These are phyloP conservation scores for Achaetomiella virescens DNA, from an alignment of 495 filamentous ascomycete genomes.

Conservation along the genomic window DNA sequence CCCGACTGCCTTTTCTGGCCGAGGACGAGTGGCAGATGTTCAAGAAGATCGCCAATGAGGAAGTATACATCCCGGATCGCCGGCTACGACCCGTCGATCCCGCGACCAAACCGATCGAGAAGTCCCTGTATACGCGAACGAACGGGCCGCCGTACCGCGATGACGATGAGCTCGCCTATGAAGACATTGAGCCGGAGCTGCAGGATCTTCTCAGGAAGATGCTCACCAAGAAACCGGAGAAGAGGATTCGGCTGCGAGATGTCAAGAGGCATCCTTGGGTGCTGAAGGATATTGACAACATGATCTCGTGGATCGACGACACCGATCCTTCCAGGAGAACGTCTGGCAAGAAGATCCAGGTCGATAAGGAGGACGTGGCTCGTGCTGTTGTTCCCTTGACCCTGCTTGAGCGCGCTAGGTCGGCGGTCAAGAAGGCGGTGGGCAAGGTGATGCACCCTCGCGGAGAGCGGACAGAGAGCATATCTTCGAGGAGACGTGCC, in stretches of 20 bases:
- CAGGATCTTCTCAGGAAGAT: conserved; percentile 75
- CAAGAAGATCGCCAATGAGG: conserved; percentile 79
- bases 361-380: conserved; percentile 84
- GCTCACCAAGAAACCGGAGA: conserved; percentile 79
- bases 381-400: conserved; percentile 84
- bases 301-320: conserved; percentile 79
- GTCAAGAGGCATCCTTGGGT: conserved; percentile 98
- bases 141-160: conserved; percentile 44
- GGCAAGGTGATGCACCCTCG: conserved; percentile 55
- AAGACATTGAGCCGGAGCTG: conserved; percentile 76
- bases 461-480: conserved; percentile 48
- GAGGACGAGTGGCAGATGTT: conserved; percentile 89
- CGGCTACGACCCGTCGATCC: conserved; percentile 74
- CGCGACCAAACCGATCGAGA: conserved; percentile 40
- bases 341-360: conserved; percentile 84
- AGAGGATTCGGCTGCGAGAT: conserved; percentile 82
- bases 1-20: conserved; percentile 85
- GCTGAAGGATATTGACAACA: conserved; percentile 68
- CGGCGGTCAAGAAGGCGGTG: conserved; percentile 60
- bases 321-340: conserved; percentile 79
- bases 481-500: conserved; percentile 47
- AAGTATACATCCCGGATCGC: conserved; percentile 76
- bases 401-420: conserved; percentile 69
- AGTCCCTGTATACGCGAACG: conserved; percentile 49
- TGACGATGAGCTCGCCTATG: conserved; percentile 70